phyloP scores from a whole-genome alignment of 257 asterid genomes.

The Nicotiana tabacum region DNA sequence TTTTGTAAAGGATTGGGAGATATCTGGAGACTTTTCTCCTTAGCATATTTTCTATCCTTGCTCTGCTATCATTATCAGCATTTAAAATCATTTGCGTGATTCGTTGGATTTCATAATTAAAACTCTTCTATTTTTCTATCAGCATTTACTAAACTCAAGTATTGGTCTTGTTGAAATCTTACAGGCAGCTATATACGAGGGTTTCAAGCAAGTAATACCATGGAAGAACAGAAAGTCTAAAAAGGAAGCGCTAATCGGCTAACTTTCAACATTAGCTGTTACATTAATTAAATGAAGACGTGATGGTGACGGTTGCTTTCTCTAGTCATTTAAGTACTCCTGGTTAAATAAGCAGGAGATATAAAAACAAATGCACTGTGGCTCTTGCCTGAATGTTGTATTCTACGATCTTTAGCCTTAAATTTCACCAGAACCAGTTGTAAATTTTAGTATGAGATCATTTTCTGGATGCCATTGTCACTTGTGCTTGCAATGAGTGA shows the following conservation, averaged over 20 bases:
- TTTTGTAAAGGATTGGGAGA: not conserved
- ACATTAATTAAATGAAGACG: not conserved
- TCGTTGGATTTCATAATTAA: not conserved
- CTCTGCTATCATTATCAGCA: not conserved
- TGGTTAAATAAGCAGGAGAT: not conserved
- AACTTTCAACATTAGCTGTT: not conserved
- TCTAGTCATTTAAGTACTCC: not conserved
- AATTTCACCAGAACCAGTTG: not conserved
- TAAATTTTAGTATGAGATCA: not conserved
- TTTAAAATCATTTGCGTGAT: not conserved
- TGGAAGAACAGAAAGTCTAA: slow-evolving; percentile 55
- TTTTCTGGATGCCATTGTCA: not conserved
- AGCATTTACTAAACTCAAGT: not conserved
- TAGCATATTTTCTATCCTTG: not conserved
- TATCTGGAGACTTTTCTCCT: not conserved
- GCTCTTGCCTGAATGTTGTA: not conserved
- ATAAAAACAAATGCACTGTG: not conserved
- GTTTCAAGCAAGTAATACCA: slow-evolving; percentile 58
- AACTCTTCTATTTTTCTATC: not conserved
- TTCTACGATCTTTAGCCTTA: not conserved
- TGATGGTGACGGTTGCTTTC: not conserved
- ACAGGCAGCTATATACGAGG: slow-evolving; percentile 50
- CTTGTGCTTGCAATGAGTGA: not conserved
- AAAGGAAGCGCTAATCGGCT: slow-evolving; percentile 14
- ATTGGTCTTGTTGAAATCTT: not conserved